These are phyloP conservation scores for Pythium apleroticum DNA, from an alignment of 352 stramenopile species.

Conservation along the genomic window DNA sequence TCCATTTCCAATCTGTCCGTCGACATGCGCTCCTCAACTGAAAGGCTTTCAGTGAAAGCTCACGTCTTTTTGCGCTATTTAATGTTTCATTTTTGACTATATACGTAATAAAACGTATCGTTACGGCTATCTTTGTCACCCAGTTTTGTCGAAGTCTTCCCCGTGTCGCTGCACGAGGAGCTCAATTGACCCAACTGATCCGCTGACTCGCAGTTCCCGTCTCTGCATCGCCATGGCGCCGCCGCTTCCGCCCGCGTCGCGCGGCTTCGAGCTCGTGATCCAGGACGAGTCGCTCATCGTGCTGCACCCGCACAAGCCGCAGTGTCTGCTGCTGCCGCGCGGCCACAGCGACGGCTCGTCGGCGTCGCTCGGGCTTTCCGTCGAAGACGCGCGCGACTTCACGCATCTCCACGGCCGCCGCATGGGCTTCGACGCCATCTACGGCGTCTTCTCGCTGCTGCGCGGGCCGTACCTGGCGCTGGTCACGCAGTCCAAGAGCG, in stretches of 20 bases:
- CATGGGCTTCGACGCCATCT: slow-evolving; percentile 80
- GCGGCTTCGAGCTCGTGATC: slow-evolving; percentile 63
- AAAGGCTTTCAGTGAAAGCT: too few species aligned
- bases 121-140: too few species aligned
- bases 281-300: slow-evolving; percentile 72
- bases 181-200: too few species aligned
- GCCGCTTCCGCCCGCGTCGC: slow-evolving; percentile 6
- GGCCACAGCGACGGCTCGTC: slow-evolving; percentile 24
- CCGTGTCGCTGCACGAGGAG: too few species aligned
- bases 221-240: background rate
- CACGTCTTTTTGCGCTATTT: too few species aligned
- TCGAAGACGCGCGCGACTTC: slow-evolving; percentile 62
- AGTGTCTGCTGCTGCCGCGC: slow-evolving; percentile 54
- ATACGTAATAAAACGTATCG: too few species aligned
- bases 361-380: slow-evolving; percentile 41
- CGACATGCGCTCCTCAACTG: too few species aligned
- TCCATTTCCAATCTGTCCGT: too few species aligned
- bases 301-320: slow-evolving; percentile 45
- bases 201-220: too few species aligned
- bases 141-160: too few species aligned
- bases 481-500: slow-evolving; percentile 66
- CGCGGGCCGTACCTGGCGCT: slow-evolving; percentile 68
- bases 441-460: slow-evolving; percentile 73
- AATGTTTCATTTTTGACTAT: too few species aligned
- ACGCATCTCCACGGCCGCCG: slow-evolving; percentile 68